Conservation (phyloP, 2,329 filamentous ascomycete species). For the Penicillium sp. region DNA sequence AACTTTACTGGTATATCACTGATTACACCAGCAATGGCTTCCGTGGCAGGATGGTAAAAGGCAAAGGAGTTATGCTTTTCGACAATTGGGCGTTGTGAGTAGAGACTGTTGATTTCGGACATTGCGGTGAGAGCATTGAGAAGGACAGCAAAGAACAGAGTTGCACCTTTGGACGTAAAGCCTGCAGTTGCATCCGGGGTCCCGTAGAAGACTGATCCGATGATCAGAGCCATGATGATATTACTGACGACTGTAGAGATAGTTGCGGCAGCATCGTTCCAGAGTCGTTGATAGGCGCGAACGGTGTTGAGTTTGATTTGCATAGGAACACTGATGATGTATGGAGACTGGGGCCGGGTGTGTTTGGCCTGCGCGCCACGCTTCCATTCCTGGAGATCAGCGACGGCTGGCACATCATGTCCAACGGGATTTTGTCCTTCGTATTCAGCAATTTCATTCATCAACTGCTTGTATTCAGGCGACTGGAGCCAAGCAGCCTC, state of each 20-base stretch:
- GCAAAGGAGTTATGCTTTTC: constrained; percentile 32
- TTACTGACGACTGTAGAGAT: constrained; percentile 64
- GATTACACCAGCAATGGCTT: constrained; percentile 17
- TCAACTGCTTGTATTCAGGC: constrained; percentile 42
- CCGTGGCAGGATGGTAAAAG: constrained; percentile 29
- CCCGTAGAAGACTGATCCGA: constrained; percentile 78
- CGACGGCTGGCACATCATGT: constrained; percentile 25
- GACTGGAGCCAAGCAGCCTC: constrained; percentile 55
- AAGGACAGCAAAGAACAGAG: constrained; percentile 82
- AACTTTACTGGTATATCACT: constrained; percentile 69
- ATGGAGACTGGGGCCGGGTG: constrained; percentile 67
- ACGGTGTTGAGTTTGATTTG: constrained; percentile 76
- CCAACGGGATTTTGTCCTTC: constrained; percentile 38
- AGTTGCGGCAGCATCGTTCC: constrained; percentile 70
- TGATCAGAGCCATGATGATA: constrained; percentile 69
- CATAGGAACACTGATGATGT: constrained; percentile 68
- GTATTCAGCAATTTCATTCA: constrained; percentile 41
- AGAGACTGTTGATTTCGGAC: constrained; percentile 43
- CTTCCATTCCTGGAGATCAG: constrained; percentile 35
- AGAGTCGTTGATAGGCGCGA: constrained; percentile 73
- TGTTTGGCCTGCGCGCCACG: constrained; percentile 38
- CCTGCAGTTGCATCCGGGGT: constrained; percentile 61
- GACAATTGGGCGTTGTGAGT: constrained; percentile 25
- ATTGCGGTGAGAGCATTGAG: constrained; percentile 71
- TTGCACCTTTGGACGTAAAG: constrained; percentile 72